Evolutionary conservation across 2,329 filamentous ascomycete genomes (phyloP).

Genomic region (Penicillium sp.): DNA sequence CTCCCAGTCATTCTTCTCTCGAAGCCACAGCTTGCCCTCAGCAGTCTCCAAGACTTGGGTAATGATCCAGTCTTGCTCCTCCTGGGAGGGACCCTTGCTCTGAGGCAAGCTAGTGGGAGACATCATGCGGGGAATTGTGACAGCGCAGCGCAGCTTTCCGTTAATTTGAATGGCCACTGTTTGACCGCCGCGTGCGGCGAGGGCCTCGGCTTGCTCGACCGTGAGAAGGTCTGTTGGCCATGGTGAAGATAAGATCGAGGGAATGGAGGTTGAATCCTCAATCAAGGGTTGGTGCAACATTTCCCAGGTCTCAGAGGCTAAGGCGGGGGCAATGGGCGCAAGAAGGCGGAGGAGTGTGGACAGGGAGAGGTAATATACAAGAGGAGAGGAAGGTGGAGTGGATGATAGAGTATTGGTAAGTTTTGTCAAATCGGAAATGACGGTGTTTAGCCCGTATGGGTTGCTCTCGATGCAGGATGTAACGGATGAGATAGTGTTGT

Average conservation of each 20-base stretch:
- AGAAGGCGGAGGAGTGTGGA: slow-evolving; percentile 66
- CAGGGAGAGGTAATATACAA: slow-evolving; percentile 45
- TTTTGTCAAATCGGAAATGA: slow-evolving; percentile 78
- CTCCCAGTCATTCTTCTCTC: slow-evolving; percentile 48
- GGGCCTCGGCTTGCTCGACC: slow-evolving; percentile 40
- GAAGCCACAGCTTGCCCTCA: slow-evolving; percentile 59
- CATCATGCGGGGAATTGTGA: slow-evolving; percentile 59
- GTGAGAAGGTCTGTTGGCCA: slow-evolving; percentile 58
- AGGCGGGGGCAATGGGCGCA: slow-evolving; percentile 75
- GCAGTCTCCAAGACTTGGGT: slow-evolving; percentile 59
- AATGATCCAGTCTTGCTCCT: slow-evolving; percentile 61
- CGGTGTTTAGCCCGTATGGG: slow-evolving; percentile 76
- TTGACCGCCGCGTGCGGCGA: slow-evolving; percentile 51
- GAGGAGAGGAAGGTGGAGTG: slow-evolving; percentile 41
- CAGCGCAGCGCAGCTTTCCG: slow-evolving; percentile 69
- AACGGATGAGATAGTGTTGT: slow-evolving; percentile 65
- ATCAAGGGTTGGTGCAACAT: slow-evolving; percentile 46
- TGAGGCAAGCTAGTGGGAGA: slow-evolving; percentile 30
- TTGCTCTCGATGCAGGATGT: slow-evolving; percentile 66
- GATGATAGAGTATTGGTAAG: slow-evolving; percentile 68
- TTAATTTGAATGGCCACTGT: slow-evolving; percentile 70
- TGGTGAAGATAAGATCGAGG: slow-evolving; percentile 44
- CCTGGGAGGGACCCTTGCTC: slow-evolving; percentile 20
- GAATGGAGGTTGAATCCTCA: slow-evolving; percentile 12
- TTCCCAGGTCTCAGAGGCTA: slow-evolving; percentile 79